Evolutionary conservation across 441 rosid species (phyloP), one percentile per base, ranked within the genome.

Genomic region (Gossypium schwendimanii): DNA sequence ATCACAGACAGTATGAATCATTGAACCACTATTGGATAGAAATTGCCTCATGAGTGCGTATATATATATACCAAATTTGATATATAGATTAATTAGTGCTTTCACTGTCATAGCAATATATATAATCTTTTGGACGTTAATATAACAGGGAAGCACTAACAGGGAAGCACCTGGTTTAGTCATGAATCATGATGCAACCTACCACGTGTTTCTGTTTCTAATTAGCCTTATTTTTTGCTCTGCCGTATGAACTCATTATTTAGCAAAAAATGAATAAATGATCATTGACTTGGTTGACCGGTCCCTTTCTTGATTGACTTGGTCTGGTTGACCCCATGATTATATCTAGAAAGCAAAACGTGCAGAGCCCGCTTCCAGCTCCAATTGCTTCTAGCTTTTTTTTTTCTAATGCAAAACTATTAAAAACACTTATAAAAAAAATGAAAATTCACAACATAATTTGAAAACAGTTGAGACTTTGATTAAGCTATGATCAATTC

Each of bases 241-340:
- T 20, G 17, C 15, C 9, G 26, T 18, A 3, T 67, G 15, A 26
- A 4, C 23, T 17, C 5, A 2, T 9, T 4, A 3, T n/a, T 24
- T 23, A 39, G 17, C 33, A 18, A 31, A 47, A 8, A 26, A 69
- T 10, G 60, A 55, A 21, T 20, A 36, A 21, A 21, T 21, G 26
- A 33, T n/a, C 47, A 63, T 80, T 76, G 81, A 84, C 85, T 73
- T 69, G 41, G 84, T 82, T 80, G 83, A 83, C 85, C 66, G 0
- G 84, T 74, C 76, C 14, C 70, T 81, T 49, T 82, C 87, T 60
- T 54, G 77, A 58, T 75, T 80, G 89, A 86, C 90, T 80, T 60
- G 67, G 74, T 21, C 82, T 10, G 1, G 58, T 75, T 75, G 72
- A 81, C 78, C 64, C 75, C 76, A 72, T 24, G 55, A 70, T 64